Percentiles rank a stretch among this genome's conserved stretches.
Conservation (phyloP, 2,329 filamentous ascomycete genomes). For the Coleophoma crateriformis region DNA sequence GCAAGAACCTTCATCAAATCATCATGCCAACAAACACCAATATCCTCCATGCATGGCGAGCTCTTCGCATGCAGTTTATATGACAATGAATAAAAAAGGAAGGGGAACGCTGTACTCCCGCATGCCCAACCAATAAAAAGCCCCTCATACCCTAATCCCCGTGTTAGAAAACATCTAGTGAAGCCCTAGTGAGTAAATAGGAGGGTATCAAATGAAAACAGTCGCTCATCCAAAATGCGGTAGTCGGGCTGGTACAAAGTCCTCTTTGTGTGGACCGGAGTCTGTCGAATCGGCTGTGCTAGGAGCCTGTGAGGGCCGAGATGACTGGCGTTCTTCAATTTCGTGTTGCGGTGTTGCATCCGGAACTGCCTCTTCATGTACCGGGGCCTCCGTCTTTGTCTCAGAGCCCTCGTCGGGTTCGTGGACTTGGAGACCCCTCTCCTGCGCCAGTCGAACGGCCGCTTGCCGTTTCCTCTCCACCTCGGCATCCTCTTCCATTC, state of each 20-base stretch:
- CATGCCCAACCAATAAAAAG: too few relatives aligned
- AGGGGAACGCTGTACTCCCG: too few relatives aligned
- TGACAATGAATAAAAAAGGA: conserved; percentile 8
- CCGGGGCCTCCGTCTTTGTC: conserved; percentile 12
- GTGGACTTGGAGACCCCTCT: conserved; percentile 36
- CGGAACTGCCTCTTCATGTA: not conserved
- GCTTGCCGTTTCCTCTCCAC: conserved; percentile 46
- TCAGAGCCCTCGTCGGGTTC: conserved; percentile 28
- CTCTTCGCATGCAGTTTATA: conserved; percentile 26
- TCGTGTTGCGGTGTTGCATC: conserved; percentile 12
- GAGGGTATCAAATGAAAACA: too few relatives aligned
- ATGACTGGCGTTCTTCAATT: too few relatives aligned
- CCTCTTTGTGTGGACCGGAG: conserved; percentile 18
- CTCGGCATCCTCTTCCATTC: conserved; percentile 44
- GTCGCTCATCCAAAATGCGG: conserved; percentile 42
- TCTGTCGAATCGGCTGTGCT: conserved; percentile 5
- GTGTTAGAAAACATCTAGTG: too few relatives aligned
- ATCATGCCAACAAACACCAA: too few relatives aligned
- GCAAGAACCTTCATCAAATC: conserved; percentile 2
- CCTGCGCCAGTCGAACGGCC: conserved; percentile 43
- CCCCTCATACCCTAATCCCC: not conserved
- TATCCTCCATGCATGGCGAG: conserved; percentile 18
- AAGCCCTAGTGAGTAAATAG: too few relatives aligned
- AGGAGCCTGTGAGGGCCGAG: too few relatives aligned
- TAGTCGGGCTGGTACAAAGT: conserved; percentile 53